Evolutionary conservation across 108 stramenopile species (phyloP), one percentile per base, ranked within the genome.

Genomic region (Licmophora abbreviata): DNA sequence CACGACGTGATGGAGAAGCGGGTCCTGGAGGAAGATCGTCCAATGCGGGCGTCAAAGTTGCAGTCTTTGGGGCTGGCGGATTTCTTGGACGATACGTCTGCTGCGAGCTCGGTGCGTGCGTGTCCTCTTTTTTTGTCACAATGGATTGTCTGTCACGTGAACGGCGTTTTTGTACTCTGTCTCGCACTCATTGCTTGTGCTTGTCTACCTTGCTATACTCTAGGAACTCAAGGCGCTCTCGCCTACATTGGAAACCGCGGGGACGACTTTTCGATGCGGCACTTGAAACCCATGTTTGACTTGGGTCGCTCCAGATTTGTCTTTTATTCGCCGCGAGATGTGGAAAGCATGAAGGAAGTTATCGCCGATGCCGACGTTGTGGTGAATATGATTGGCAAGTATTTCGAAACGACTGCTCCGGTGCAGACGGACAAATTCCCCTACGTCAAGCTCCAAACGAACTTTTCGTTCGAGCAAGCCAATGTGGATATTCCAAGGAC

Each of bases 301-400:
- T 74, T 92, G 25, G 97, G 97, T 29, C 88, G 91, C 47, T 68
- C 85, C 46, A 68, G 69, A 38, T 87, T 85, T 51, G 64, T 74
- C 12, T 93, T 68, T 66, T 93, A 94, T 63, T 74, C 70, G 34
- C 74, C 89, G 14, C 79, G 85, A 14, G 95, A 97, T 59, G 70
- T 72, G 30, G 87, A 95, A 42, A 77, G 79, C 51, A 93, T 99
- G 71, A 63, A 59, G 21, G 69, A 92, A 43, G 81, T 85, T 15
- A 95, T 96, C 31, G 83, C 80, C 24, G 85, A 89, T 62, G 79
- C 88, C 32, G 95, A 97, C 47, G 45, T 93, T 41, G 96, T 96
- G 11, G 76, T 99, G 45, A 99, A 97, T 73, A 43, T 95, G 15
- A 85, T 97, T 56, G 95, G 95, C 10, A 99, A 99, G 63, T 61